A percentile compares a stretch with the other conserved stretches of the same genome.
Conservation (phyloP, 768 basidiomycete genomes). For the Termitomyces sp. region DNA sequence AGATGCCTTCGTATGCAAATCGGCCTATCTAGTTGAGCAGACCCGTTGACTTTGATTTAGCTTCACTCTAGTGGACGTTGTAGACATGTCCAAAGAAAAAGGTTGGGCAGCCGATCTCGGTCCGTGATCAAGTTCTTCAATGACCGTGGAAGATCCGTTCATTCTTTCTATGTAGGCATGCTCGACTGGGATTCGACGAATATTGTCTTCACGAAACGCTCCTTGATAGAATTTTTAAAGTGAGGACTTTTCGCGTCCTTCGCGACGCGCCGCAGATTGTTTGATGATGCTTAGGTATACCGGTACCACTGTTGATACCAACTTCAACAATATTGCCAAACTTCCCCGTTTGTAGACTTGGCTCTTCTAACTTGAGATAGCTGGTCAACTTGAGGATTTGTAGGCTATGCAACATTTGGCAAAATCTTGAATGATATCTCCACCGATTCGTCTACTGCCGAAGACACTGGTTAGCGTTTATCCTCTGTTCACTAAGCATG, state of each 20-base stretch:
- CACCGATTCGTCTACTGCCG: slow-evolving; percentile 2
- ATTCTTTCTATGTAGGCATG: slow-evolving; percentile 45
- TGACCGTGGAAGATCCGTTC: neutral
- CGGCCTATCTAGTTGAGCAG: neutral
- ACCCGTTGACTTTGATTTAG: slow-evolving; percentile 25
- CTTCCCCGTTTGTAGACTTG: slow-evolving; percentile 52
- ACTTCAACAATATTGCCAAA: slow-evolving; percentile 68
- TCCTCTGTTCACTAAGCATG: neutral
- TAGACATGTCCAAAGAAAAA: slow-evolving; percentile 63
- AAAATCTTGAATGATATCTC: slow-evolving; percentile 30
- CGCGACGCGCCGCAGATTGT: neutral
- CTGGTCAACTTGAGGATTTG: neutral
- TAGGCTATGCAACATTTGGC: slow-evolving; percentile 72
- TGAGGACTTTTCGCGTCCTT: slow-evolving; percentile 22
- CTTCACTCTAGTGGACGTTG: slow-evolving; percentile 46
- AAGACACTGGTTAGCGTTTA: slow-evolving; percentile 1
- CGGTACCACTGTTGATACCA: slow-evolving; percentile 71
- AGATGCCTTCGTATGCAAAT: slow-evolving; percentile 35
- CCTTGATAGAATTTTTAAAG: slow-evolving; percentile 75
- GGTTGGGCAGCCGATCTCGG: slow-evolving; percentile 71
- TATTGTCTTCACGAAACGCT: slow-evolving; percentile 77
- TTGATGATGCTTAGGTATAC: slow-evolving; percentile 44
- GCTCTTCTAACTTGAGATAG: neutral
- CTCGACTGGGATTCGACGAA: slow-evolving; percentile 75
- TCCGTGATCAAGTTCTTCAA: slow-evolving; percentile 19